These are phyloP conservation scores for Ascochyta rabiei DNA, from an alignment of 2,329 filamentous ascomycete species.

Conservation along the genomic window DNA sequence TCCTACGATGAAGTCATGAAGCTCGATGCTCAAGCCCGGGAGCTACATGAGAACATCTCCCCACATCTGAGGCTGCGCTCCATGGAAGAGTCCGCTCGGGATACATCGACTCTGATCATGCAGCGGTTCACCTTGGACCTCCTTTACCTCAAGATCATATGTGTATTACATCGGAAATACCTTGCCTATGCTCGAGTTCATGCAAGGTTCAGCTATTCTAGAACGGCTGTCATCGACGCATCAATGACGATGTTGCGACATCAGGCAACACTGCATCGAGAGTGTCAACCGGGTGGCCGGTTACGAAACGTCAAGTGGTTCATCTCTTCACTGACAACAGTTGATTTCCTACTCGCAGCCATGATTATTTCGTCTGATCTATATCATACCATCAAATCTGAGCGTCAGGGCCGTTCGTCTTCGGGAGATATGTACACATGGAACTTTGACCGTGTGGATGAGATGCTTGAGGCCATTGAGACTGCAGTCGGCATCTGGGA, in stretches of 20 bases:
- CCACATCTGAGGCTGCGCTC: conserved; percentile 78
- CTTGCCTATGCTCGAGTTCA: conserved; percentile 75
- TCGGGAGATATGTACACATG: conserved; percentile 51
- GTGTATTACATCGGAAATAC: conserved; percentile 87
- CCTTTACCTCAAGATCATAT: conserved; percentile 86
- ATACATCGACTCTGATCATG: conserved; percentile 73
- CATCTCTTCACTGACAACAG: conserved; percentile 77
- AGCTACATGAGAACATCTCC: conserved; percentile 70
- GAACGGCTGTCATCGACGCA: conserved; percentile 83
- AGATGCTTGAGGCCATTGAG: conserved; percentile 79
- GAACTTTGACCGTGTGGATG: conserved; percentile 61
- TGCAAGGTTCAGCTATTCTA: conserved; percentile 80
- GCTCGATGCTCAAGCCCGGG: conserved; percentile 63
- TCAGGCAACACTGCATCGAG: conserved; percentile 74
- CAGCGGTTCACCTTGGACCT: conserved; percentile 84
- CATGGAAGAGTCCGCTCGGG: conserved; percentile 74
- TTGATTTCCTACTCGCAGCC: conserved; percentile 84
- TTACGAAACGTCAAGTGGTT: conserved; percentile 78
- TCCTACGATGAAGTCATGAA: conserved; percentile 68
- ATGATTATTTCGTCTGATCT: conserved; percentile 86
- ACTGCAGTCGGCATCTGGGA: conserved; percentile 80
- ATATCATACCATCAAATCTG: conserved; percentile 66
- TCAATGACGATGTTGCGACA: conserved; percentile 81
- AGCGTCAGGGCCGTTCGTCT: conserved; percentile 46
- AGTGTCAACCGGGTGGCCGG: conserved; percentile 74